A percentile compares a stretch with the other conserved stretches of the same genome.
Evolutionary conservation across 768 basidiomycete species (phyloP).

Genomic region (Boletus sensibilis): DNA sequence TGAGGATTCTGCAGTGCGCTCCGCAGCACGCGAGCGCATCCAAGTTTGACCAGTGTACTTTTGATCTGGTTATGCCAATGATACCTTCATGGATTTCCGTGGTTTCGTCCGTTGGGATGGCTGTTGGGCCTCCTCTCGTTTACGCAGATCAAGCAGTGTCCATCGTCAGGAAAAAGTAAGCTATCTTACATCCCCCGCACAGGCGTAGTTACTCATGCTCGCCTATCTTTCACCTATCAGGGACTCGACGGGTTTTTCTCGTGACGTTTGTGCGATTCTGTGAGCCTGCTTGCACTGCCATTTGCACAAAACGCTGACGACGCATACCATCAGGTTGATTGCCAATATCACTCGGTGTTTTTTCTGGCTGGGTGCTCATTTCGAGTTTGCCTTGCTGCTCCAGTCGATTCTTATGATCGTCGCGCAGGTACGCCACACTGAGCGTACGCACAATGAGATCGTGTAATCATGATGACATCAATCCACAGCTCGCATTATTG

Average conservation of each 20-base stretch:
- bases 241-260: constrained; percentile 83
- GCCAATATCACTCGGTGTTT: constrained; percentile 89
- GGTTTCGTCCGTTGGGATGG: constrained; percentile 76
- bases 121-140: constrained; percentile 78
- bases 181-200: constrained; percentile 6
- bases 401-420: constrained; percentile 86
- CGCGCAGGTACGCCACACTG: constrained; percentile 57
- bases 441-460: constrained; percentile 6
- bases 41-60: not conserved
- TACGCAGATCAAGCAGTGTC: constrained; percentile 82
- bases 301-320: constrained; percentile 8
- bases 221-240: constrained; percentile 37
- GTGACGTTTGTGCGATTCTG: constrained; percentile 85
- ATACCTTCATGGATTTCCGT: constrained; percentile 64
- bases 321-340: constrained; percentile 49
- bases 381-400: constrained; percentile 73
- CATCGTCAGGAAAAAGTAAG: constrained; percentile 74
- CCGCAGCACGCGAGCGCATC: constrained; percentile 3
- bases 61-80: constrained; percentile 25
- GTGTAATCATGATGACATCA: constrained; percentile 21
- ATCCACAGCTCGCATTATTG: constrained; percentile 62
- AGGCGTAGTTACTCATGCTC: constrained; percentile 2
- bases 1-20: not conserved
- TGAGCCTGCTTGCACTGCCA: constrained; percentile 31
- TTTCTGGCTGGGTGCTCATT: constrained; percentile 83